Evolutionary conservation across 163 green algal genomes (phyloP), one percentile per base, ranked within the genome.

Genomic region (Scenedesmus sp.): DNA sequence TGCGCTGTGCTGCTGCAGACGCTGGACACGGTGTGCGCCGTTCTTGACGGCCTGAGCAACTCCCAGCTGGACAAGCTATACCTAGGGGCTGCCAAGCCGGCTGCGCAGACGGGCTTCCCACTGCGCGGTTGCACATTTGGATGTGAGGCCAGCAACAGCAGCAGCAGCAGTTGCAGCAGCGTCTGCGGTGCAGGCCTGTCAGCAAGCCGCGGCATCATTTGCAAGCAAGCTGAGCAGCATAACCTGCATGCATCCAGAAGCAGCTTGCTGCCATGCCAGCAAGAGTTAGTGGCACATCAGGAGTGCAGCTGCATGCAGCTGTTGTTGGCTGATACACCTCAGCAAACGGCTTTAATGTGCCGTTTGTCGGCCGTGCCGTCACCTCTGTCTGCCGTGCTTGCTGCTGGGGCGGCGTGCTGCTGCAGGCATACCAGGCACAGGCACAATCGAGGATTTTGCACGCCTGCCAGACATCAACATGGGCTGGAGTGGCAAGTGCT

Each of bases 401-500:
- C 34, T 46, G 34, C 34, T 46, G 34, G 34, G 34, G 34, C 34
- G 34, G 34, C 18, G 66, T 76, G 18, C 66, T 76, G 66, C 18
- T 76, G 66, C 66, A 76, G 66, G 66, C 66, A 76, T 76, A 34
- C 66, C 66, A 8, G 66, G 66, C 66, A 76, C 66, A 5, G 26
- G 26, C 66, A 8, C 66, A 26, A 7, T 76, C 26, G 66, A 76
- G 66, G 66, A 76, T 0, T 76, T 76, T 56, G 76, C 76, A 4
- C 76, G 34, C 3, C 76, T 56, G 26, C 76, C 76, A 20, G 76
- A 84, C 26, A 76, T 76, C 76, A 84, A 84, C 26, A 84, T 84
- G 76, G 76, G 76, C 34, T 84, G 76, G 76, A 84, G 76, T n/a
- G 76, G 76, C 76, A 84, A 84, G 76, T 84, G 76, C 76, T 84